These are phyloP conservation scores for Echinochloa phyllopogon DNA, from an alignment of 176 grass and related monocot species.

Conservation along the genomic window DNA sequence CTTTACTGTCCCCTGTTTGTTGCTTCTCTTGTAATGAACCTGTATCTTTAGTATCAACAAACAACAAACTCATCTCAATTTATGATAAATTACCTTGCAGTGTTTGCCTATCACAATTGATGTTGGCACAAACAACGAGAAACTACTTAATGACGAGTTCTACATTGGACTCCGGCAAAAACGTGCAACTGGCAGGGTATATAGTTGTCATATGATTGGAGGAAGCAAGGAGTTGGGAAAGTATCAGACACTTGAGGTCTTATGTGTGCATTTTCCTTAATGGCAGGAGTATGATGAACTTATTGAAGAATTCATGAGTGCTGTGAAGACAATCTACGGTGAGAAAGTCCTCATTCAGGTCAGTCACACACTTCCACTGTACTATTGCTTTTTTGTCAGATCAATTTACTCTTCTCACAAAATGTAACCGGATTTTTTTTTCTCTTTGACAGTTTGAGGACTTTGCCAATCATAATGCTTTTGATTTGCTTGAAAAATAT, in stretches of 20 bases:
- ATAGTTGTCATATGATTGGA: slow-evolving; percentile 2
- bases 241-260: slow-evolving; percentile 34
- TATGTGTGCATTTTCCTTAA: slow-evolving; percentile 30
- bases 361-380: slow-evolving; percentile 14
- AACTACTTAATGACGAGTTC: slow-evolving; percentile 89
- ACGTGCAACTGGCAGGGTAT: slow-evolving; percentile 88
- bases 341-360: slow-evolving; percentile 99
- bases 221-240: not conserved
- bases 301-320: slow-evolving; percentile 90
- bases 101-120: slow-evolving; percentile 98
- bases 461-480: slow-evolving; percentile 98
- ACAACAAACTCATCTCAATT: slow-evolving; percentile 20
- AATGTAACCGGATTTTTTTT: slow-evolving; percentile 44
- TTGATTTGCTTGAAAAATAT: slow-evolving; percentile 93
- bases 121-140: slow-evolving; percentile 91
- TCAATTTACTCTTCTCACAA: slow-evolving; percentile 20
- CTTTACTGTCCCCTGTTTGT: not conserved
- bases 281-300: slow-evolving; percentile 90
- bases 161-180: slow-evolving; percentile 93
- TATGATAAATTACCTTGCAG: slow-evolving; percentile 47
- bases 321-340: slow-evolving; percentile 90
- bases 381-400: slow-evolving; percentile 7
- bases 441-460: slow-evolving; percentile 90
- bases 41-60: slow-evolving; percentile 9
- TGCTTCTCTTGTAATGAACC: not conserved